Conservation (phyloP, 805 yeast genomes). For the Priceomyces medius region DNA sequence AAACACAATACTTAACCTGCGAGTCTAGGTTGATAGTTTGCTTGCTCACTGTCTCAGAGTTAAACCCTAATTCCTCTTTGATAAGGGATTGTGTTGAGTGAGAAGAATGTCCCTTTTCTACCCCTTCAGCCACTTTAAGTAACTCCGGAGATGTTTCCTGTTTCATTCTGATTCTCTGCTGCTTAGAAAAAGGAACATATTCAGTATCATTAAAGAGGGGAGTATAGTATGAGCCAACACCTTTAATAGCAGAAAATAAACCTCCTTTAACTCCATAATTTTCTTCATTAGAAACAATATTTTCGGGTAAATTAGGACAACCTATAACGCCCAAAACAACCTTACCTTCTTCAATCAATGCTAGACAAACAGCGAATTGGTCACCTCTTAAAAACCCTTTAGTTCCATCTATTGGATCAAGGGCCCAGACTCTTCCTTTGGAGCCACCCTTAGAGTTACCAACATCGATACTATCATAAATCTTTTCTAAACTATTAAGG, state of each 20-base stretch:
- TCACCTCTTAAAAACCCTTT: conserved; percentile 94
- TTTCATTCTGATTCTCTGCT: conserved; percentile 51
- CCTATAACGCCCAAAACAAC: conserved; percentile 93
- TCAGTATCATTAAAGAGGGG: conserved; percentile 33
- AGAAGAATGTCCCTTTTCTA: conserved; percentile 92
- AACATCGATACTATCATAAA: conserved; percentile 67
- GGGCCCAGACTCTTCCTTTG: conserved; percentile 88
- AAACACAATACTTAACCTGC: conserved; percentile 92
- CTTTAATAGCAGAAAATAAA: conserved; percentile 65
- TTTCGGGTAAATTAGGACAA: conserved; percentile 82
- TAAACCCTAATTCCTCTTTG: conserved; percentile 53
- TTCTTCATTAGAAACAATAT: conserved; percentile 35
- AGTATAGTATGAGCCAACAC: conserved; percentile 63
- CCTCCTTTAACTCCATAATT: conserved; percentile 57
- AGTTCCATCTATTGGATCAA: conserved; percentile 98
- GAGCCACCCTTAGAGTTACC: conserved; percentile 82
- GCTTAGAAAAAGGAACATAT: conserved; percentile 34
- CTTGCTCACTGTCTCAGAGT: conserved; percentile 51
- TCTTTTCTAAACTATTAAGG: conserved; percentile 44
- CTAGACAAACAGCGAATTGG: conserved; percentile 95
- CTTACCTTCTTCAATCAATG: conserved; percentile 79
- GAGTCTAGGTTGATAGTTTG: conserved; percentile 83
- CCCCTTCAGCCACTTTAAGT: conserved; percentile 84
- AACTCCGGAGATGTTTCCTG: conserved; percentile 44
- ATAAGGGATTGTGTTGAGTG: conserved; percentile 81